Evolutionary conservation across 768 basidiomycete species (phyloP).

Genomic region (Pisolithus sp.): DNA sequence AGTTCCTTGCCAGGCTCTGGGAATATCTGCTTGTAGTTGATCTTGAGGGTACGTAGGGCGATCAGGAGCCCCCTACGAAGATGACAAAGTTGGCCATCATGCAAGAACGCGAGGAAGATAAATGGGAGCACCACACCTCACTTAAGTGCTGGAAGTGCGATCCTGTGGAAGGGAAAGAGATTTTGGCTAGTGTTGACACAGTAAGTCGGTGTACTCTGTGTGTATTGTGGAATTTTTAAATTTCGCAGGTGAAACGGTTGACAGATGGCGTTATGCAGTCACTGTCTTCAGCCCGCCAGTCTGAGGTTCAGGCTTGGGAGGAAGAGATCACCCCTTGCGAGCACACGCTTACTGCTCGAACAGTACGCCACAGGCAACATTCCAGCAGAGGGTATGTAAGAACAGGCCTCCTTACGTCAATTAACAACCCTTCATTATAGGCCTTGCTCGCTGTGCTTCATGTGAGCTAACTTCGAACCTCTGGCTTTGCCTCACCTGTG

Average conservation of each 20-base stretch:
- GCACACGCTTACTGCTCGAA: constrained; percentile 57
- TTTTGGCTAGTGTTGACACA: constrained; percentile 33
- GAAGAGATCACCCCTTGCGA: constrained; percentile 87
- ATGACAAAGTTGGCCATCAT: constrained; percentile 84
- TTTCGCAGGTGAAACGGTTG: constrained; percentile 45
- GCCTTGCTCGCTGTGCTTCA: constrained; percentile 71
- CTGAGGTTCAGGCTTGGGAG: constrained; percentile 96
- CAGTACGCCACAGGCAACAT: constrained; percentile 32
- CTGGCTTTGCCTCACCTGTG: constrained; percentile 94
- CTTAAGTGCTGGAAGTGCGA: constrained; percentile 79
- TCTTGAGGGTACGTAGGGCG: constrained; percentile 37
- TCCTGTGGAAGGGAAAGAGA: constrained; percentile 37
- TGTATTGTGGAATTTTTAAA: not conserved
- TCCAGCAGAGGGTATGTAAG: constrained; percentile 18
- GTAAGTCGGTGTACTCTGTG: constrained; percentile 14
- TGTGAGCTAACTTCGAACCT: constrained; percentile 89
- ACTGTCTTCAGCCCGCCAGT: constrained; percentile 84
- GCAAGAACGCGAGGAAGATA: constrained; percentile 85
- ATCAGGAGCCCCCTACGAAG: constrained; percentile 81
- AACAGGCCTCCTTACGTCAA: not conserved
- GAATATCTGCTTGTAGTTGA: not conserved
- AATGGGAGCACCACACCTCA: constrained; percentile 60
- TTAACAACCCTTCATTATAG: constrained; percentile 28
- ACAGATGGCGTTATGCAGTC: constrained; percentile 69
- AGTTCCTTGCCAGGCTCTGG: constrained; percentile 24